A percentile compares a stretch with the other conserved stretches of the same genome.
Conservation (phyloP, 208 protist genomes). For the Leishmania braziliensis region DNA sequence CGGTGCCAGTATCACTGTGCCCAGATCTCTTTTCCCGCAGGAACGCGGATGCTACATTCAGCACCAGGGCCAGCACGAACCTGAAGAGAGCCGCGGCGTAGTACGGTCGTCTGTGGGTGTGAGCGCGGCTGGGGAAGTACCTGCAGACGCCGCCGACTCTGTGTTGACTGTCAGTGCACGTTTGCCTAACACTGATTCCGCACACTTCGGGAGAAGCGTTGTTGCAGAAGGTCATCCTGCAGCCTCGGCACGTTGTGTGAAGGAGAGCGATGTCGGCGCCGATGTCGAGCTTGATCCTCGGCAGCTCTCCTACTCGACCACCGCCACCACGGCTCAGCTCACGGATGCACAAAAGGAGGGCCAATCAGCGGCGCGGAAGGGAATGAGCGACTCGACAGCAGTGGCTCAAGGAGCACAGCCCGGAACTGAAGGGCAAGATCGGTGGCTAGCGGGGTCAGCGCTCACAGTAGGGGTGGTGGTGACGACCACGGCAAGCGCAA, state of each 20-base stretch:
- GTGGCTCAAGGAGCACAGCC: not conserved
- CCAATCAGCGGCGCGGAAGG: not conserved
- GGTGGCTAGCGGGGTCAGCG: not conserved
- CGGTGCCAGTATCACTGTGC: not conserved
- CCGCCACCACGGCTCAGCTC: constrained; percentile 1
- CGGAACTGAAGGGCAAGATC: not conserved
- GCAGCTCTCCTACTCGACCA: constrained; percentile 30
- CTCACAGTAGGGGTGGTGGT: not conserved
- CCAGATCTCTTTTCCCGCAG: not conserved
- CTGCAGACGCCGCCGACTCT: not conserved
- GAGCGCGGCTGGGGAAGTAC: not conserved
- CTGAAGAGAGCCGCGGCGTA: not conserved
- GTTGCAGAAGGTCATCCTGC: not conserved
- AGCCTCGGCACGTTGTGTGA: not conserved
- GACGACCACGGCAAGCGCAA: not conserved
- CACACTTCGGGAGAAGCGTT: not conserved
- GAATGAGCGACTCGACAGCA: not conserved
- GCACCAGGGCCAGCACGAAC: not conserved
- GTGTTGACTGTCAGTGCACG: not conserved
- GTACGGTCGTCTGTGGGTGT: not conserved
- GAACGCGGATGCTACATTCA: not conserved
- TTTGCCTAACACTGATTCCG: too few relatives aligned
- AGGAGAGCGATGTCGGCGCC: constrained; percentile 1
- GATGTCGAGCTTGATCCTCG: constrained; percentile 24
- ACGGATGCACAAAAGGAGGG: not conserved